Base-by-base conservation (phyloP, 2,329 filamentous ascomycete genomes). In the Ilyonectria mors-panacis region DNA sequence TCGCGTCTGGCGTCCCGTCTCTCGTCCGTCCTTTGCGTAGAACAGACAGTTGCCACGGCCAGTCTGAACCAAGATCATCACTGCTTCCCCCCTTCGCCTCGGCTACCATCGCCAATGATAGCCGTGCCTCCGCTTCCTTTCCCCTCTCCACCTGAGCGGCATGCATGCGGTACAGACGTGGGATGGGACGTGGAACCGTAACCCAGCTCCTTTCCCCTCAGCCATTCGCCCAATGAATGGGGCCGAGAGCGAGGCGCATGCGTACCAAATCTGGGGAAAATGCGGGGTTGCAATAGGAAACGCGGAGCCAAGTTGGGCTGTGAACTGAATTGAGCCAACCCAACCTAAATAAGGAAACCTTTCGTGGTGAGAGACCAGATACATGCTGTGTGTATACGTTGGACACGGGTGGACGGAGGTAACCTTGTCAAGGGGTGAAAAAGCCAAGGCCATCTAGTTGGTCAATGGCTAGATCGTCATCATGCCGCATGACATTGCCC, bases 201-300 rank as follows among this genome's bases (percentile, higher is more conserved):
- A 45, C 51, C 57, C 26, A 42, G 28, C 21, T n/a, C 42, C 37
- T 54, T 59, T 57, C 63, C 73, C 72, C 73, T 69, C 71, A 68
- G 63, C 57, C 45, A 45, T 56, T 37, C 42, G 58, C 42, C 73
- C 67, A 75, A 74, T 74, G 26, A 66, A 3, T n/a, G 28, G 21
- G 13, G 55, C 21, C 42, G 28, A 39, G 58, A n/a, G n/a, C 17
- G 37, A 26, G 48, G 21, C 50, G 35, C 44, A 30, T 53, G 42
- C 37, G 26, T 21, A 28, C 15, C 55, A 65, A 74, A 75, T 61
- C 74, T 73, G 74, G 74, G 73, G 72, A 65, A 75, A 76, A 76
- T 74, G 71, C 68, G 73, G 73, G 73, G 70, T 66, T 55, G 39
- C 39, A 42, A 19, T 9, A 12, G 39, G 19, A 15, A 42, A 7